Percentiles rank a stretch among this genome's conserved stretches.
phyloP scores from a whole-genome alignment of 225 moss, liverwort and hornwort species.

The Pseudisothecium myosuroides region DNA sequence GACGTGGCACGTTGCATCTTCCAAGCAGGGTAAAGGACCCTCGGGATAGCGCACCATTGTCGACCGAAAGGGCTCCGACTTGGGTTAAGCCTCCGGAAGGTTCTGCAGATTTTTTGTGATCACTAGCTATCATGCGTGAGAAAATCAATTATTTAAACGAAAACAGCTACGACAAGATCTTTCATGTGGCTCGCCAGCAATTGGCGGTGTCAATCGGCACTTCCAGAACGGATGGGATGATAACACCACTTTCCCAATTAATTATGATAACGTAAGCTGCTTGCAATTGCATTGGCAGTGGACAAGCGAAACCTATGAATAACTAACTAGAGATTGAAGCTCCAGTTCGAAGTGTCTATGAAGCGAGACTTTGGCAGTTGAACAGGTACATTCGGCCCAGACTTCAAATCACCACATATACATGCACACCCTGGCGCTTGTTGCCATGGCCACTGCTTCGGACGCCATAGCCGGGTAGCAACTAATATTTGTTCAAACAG shows the following conservation, averaged over 20 bases:
- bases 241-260: background rate
- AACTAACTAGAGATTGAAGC: background rate
- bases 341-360: background rate
- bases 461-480: background rate
- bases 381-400: background rate
- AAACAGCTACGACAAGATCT: background rate
- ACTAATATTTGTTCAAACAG: background rate
- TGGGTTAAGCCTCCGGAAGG: background rate
- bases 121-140: background rate
- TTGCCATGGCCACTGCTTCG: background rate
- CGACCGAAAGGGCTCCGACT: background rate
- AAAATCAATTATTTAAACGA: background rate
- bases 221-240: background rate
- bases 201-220: background rate
- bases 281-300: background rate
- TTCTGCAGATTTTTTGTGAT: background rate
- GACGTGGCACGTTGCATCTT: slow-evolving; percentile 51
- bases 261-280: background rate
- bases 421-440: background rate
- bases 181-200: background rate
- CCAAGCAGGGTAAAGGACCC: slow-evolving; percentile 39
- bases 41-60: slow-evolving; percentile 54
- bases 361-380: background rate
- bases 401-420: background rate
- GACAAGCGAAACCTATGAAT: background rate